These are phyloP conservation scores for Claviceps purpurea DNA, from an alignment of 2,329 filamentous ascomycete genomes.

Conservation along the genomic window DNA sequence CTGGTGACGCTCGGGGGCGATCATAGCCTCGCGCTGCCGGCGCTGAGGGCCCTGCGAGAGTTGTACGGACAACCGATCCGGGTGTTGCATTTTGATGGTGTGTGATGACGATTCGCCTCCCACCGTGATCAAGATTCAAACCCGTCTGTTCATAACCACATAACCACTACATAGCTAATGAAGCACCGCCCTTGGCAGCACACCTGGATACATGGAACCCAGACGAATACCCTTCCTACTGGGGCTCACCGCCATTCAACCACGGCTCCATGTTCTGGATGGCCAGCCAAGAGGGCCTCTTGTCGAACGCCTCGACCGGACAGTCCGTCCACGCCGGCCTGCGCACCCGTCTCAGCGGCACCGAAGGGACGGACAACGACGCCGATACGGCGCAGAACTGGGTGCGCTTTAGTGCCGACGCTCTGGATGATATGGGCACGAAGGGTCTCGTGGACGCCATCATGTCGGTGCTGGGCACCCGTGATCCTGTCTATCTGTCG, in stretches of 20 bases:
- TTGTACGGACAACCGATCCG: slow-evolving; percentile 49
- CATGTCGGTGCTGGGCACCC: slow-evolving; percentile 56
- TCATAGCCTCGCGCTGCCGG: slow-evolving; percentile 57
- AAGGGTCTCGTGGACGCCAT: slow-evolving; percentile 58
- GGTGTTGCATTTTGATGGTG: slow-evolving; percentile 59
- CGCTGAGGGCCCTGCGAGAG: slow-evolving; percentile 50
- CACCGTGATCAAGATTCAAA: no score
- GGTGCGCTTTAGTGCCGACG: slow-evolving; percentile 64
- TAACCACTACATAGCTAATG: no score
- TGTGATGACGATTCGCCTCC: background rate
- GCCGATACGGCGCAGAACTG: slow-evolving; percentile 67
- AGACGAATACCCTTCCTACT: slow-evolving; percentile 63
- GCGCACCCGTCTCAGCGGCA: slow-evolving; percentile 59
- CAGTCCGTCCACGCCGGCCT: slow-evolving; percentile 69
- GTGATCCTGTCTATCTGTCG: slow-evolving; percentile 67
- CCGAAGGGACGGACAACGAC: slow-evolving; percentile 53
- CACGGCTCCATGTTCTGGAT: slow-evolving; percentile 91
- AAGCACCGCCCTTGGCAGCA: slow-evolving; percentile 12
- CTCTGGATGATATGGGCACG: slow-evolving; percentile 72
- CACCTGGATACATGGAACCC: slow-evolving; percentile 84
- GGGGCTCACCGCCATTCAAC: slow-evolving; percentile 56
- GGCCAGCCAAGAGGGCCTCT: slow-evolving; percentile 66
- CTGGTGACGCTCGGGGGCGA: slow-evolving; percentile 62
- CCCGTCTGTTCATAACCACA: no score
- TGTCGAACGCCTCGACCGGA: slow-evolving; percentile 57